These are phyloP conservation scores for Pythium aristosporum DNA, from an alignment of 352 stramenopile species.

Conservation along the genomic window DNA sequence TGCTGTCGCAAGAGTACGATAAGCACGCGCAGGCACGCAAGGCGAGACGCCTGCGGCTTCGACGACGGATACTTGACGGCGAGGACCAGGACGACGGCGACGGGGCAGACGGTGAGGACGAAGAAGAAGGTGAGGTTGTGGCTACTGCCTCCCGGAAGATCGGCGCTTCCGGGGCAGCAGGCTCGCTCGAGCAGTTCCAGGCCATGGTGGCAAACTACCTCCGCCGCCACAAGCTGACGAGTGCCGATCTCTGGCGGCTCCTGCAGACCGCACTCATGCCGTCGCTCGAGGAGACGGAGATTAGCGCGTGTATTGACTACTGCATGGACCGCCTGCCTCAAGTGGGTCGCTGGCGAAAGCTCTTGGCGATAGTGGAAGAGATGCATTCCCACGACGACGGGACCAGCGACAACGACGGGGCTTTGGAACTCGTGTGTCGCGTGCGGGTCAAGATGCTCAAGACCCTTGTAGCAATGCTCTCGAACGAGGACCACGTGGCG, in stretches of 20 bases:
- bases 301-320: slow-evolving; percentile 34
- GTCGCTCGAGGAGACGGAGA: slow-evolving; percentile 48
- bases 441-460: slow-evolving; percentile 52
- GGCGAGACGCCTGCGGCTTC: slow-evolving; percentile 21
- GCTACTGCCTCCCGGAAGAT: slow-evolving; percentile 5
- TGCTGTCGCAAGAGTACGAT: slow-evolving; percentile 64
- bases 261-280: slow-evolving; percentile 44
- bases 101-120: slow-evolving; percentile 11
- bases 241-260: slow-evolving; percentile 44
- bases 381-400: slow-evolving; percentile 27
- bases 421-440: neutral
- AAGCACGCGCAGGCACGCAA: slow-evolving; percentile 45
- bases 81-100: neutral
- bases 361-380: slow-evolving; percentile 42
- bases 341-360: slow-evolving; percentile 44
- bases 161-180: slow-evolving; percentile 10
- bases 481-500: slow-evolving; percentile 39
- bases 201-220: slow-evolving; percentile 64
- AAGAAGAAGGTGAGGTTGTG: neutral
- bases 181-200: slow-evolving; percentile 51
- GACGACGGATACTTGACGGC: slow-evolving; percentile 24
- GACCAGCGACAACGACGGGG: neutral
- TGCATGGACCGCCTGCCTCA: slow-evolving; percentile 41
- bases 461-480: slow-evolving; percentile 55
- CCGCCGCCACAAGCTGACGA: slow-evolving; percentile 47